A percentile compares a stretch with the other conserved stretches of the same genome.
Conservation (phyloP, 176 grass and related monocot species). For the Hordeum marinum region DNA sequence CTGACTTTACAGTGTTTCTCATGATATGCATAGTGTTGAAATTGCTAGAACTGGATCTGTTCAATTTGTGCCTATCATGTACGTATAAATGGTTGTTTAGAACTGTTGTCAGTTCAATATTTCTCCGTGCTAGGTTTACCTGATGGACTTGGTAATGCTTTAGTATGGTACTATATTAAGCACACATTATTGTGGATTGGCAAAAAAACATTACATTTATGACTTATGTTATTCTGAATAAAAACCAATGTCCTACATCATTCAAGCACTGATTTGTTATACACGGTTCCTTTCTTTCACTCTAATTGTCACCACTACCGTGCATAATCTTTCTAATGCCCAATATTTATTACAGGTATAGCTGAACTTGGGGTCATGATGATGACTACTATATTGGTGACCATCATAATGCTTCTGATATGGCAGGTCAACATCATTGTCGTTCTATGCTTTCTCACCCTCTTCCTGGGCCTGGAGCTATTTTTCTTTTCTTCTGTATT, state of each 20-base stretch:
- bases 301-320: not conserved
- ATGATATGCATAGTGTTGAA: not conserved
- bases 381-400: conserved; percentile 90
- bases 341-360: conserved; percentile 54
- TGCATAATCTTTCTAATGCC: conserved; percentile 33
- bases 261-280: not conserved
- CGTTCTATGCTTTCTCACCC: conserved; percentile 65
- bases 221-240: not conserved
- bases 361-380: conserved; percentile 97
- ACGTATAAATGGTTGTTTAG: not conserved
- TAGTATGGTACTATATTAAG: conserved; percentile 1
- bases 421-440: conserved; percentile 95
- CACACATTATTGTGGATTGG: not conserved
- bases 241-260: not conserved
- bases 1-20: not conserved
- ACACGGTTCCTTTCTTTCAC: conserved; percentile 18
- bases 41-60: conserved; percentile 4
- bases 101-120: not conserved
- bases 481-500: conserved; percentile 95
- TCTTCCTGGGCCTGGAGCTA: conserved; percentile 87
- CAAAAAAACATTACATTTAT: conserved; percentile 8
- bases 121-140: not conserved
- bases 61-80: not conserved
- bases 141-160: not conserved
- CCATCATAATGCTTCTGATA: conserved; percentile 98